phyloP scores from a whole-genome alignment of 2,329 filamentous ascomycete species.

The Verticillium longisporum region DNA sequence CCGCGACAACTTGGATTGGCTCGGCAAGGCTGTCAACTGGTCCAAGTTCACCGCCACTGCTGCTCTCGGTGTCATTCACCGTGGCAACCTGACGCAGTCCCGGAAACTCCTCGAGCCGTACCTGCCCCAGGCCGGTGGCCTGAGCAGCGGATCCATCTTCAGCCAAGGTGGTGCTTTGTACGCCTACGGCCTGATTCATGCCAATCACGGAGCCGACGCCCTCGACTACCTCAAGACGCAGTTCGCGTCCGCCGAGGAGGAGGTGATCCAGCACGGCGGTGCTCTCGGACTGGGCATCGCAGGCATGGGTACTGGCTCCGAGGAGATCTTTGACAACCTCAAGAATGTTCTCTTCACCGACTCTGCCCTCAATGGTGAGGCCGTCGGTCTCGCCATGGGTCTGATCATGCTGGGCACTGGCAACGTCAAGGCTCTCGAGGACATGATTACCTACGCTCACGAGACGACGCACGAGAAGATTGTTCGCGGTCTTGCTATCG shows the following conservation, averaged over 20 bases:
- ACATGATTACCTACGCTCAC: conserved; percentile 96
- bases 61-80: conserved; percentile 91
- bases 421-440: conserved; percentile 84
- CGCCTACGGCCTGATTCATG: conserved; percentile 91
- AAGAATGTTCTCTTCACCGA: conserved; percentile 85
- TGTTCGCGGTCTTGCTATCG: conserved; percentile 87
- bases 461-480: conserved; percentile 99
- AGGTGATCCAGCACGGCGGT: conserved; percentile 95
- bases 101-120: conserved; percentile 93
- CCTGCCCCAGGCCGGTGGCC: conserved; percentile 68
- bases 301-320: conserved; percentile 91
- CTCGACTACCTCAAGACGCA: conserved; percentile 71
- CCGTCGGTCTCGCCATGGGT: conserved; percentile 92
- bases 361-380: conserved; percentile 93
- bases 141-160: conserved; percentile 79
- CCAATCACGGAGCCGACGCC: conserved; percentile 92
- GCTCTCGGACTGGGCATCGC: conserved; percentile 93
- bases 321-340: conserved; percentile 85
- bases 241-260: conserved; percentile 71
- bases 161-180: conserved; percentile 95
- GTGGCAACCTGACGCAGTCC: conserved; percentile 88
- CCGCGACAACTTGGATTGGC: conserved; percentile 94
- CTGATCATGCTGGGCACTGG: conserved; percentile 98
- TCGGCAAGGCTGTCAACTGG: conserved; percentile 98
- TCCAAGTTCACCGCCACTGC: conserved; percentile 98